Base-by-base conservation (phyloP, 441 rosid species). In the Arabidopsis lyrata region DNA sequence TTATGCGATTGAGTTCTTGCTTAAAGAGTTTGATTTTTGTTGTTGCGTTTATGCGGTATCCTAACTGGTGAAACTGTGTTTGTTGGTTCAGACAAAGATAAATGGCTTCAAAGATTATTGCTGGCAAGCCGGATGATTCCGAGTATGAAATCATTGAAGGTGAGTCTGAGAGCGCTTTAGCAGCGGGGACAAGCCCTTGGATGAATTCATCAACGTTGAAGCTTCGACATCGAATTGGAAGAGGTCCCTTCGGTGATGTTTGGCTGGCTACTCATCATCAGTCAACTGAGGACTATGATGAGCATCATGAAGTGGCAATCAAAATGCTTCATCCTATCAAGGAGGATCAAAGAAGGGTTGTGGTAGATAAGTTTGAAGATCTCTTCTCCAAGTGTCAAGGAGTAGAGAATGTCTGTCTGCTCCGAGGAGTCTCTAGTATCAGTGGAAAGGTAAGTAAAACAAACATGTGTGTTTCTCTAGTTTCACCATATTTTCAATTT, bases 221-320 rank as follows among this genome's bases (percentile, higher is more conserved):
- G 79, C 92, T 90, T 63, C 79, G 91, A 45, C 97, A 94, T 75
- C 84, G 97, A 54, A 90, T 94, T 47, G 99, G 99, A 66, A 85
- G 94, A 84, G 99, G 99, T 20, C 86, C 88, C 27, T 92, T 92
- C 68, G 97, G 97, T 39, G 99, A 92, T 83, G 90, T 88, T 70
- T 94, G 97, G 97, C 75, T 94, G 45, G 97, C 93, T 49, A 92
- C 97, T 72, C 87, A 77, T 86, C 92, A 89, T 79, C 87, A 77
- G 32, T 86, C 87, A 0, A 79, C 83, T 18, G 76, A 76, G 13
- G 97, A 87, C 76, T 90, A 79, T 62, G 88, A 86, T 61, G 90
- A 88, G 78, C 81, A 61, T 68, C 88, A 85, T 75, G 99, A 95
- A 80, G 97, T 95, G 31, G 95, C 91, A 56, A 78, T 90, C 54